phyloP scores from a whole-genome alignment of 345 rosid genomes.

The Eucalyptus polyanthemos region DNA sequence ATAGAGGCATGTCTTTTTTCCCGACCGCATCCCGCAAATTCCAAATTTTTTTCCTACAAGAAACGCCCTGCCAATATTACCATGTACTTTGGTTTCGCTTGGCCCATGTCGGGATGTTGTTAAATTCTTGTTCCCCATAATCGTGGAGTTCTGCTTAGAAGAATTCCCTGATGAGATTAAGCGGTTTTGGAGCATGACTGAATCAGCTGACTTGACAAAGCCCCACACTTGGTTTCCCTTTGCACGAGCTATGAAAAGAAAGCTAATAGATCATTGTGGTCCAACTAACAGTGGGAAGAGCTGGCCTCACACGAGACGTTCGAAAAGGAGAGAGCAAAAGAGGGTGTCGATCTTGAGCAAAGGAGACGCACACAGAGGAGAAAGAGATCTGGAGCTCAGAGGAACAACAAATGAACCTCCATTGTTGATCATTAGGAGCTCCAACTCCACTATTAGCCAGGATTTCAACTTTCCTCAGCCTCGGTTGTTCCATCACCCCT shows the following conservation, averaged over 20 bases:
- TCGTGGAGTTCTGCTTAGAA: slow-evolving; percentile 75
- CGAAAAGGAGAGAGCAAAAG: no score
- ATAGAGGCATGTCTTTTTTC: slow-evolving; percentile 72
- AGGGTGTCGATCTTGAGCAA: no score
- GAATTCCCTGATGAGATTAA: slow-evolving; percentile 68
- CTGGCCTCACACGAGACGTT: no score
- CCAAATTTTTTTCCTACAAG: slow-evolving; percentile 29
- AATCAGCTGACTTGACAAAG: slow-evolving; percentile 74
- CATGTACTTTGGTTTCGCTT: slow-evolving; percentile 22
- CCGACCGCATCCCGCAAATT: slow-evolving; percentile 65
- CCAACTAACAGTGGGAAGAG: slow-evolving; percentile 86
- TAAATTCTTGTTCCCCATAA: slow-evolving; percentile 70
- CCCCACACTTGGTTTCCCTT: slow-evolving; percentile 97
- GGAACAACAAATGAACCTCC: no score
- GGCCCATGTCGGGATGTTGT: slow-evolving; percentile 62
- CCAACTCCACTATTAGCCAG: no score
- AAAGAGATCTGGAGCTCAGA: no score
- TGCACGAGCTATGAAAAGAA: slow-evolving; percentile 86
- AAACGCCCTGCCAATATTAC: slow-evolving; percentile 36
- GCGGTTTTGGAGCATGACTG: slow-evolving; percentile 39
- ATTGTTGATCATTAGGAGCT: no score
- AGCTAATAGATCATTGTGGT: slow-evolving; percentile 81
- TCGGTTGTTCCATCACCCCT: no score
- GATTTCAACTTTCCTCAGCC: no score
- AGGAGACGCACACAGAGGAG: no score